These are phyloP conservation scores for Hypomyces perniciosus DNA, from an alignment of 2,329 filamentous ascomycete species.

Conservation along the genomic window DNA sequence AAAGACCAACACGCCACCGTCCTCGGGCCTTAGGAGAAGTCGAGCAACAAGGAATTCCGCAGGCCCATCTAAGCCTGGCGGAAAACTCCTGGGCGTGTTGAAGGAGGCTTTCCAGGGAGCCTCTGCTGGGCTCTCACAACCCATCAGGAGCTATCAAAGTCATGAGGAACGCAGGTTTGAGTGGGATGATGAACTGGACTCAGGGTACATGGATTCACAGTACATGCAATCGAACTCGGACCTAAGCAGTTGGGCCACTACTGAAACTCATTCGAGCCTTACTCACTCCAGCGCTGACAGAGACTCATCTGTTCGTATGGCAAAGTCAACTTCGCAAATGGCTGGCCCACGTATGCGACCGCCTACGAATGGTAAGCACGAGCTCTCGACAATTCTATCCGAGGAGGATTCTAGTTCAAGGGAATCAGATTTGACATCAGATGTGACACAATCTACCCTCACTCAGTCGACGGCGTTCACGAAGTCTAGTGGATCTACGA, in stretches of 20 bases:
- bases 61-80: slow-evolving; percentile 41
- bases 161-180: slow-evolving; percentile 34
- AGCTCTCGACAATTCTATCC: slow-evolving; percentile 53
- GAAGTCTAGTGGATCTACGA: slow-evolving; percentile 19
- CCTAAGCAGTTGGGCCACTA: slow-evolving; percentile 8
- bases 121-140: slow-evolving; percentile 42
- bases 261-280: slow-evolving; percentile 7
- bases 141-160: slow-evolving; percentile 43
- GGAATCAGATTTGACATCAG: slow-evolving; percentile 45
- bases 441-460: slow-evolving; percentile 42
- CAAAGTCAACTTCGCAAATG: slow-evolving; percentile 22
- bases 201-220: slow-evolving; percentile 12
- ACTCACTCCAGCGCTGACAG: slow-evolving; percentile 16
- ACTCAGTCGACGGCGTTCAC: slow-evolving; percentile 48
- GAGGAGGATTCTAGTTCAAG: slow-evolving; percentile 40
- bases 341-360: slow-evolving; percentile 34
- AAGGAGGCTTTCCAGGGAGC: slow-evolving; percentile 59
- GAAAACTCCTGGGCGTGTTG: slow-evolving; percentile 52
- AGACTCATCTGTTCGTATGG: slow-evolving; percentile 15
- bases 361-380: slow-evolving; percentile 49
- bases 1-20: slow-evolving; percentile 26
- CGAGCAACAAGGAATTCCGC: slow-evolving; percentile 47
- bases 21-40: slow-evolving; percentile 46
- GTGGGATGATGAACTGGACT: slow-evolving; percentile 20
- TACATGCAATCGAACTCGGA: slow-evolving; percentile 13